Conservation (phyloP, 768 basidiomycete genomes). For the Dacryopinax spathularia region DNA sequence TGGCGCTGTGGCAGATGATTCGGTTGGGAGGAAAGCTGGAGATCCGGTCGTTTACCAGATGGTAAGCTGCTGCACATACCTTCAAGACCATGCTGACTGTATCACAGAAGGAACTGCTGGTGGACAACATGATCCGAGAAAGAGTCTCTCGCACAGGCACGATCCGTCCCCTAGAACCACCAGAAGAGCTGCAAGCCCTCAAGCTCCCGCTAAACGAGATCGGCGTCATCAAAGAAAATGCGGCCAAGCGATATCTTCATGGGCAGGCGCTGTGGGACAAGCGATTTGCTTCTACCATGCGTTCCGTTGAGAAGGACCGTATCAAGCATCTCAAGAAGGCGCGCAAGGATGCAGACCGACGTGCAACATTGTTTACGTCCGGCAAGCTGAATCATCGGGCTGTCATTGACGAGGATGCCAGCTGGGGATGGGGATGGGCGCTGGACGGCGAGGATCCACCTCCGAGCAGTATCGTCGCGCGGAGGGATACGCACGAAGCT, state of each 20-base stretch:
- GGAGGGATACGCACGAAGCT: slow-evolving; percentile 75
- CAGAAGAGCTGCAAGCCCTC: slow-evolving; percentile 50
- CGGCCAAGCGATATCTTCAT: slow-evolving; percentile 61
- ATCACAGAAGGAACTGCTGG: slow-evolving; percentile 1
- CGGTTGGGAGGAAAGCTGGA: slow-evolving; percentile 37
- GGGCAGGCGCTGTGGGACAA: slow-evolving; percentile 45
- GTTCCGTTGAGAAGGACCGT: slow-evolving; percentile 52
- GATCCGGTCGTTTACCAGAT: slow-evolving; percentile 43
- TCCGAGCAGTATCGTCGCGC: slow-evolving; percentile 79
- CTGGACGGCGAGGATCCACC: slow-evolving; percentile 74
- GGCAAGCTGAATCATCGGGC: slow-evolving; percentile 14
- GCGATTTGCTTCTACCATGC: slow-evolving; percentile 46
- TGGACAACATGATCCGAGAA: slow-evolving; percentile 73
- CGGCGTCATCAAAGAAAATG: slow-evolving; percentile 60
- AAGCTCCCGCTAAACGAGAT: slow-evolving; percentile 49
- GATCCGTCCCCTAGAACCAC: slow-evolving; percentile 68
- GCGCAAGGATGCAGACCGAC: slow-evolving; percentile 38
- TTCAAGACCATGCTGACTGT: background rate
- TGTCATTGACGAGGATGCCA: slow-evolving; percentile 25
- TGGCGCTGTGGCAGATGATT: background rate
- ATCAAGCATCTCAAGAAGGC: slow-evolving; percentile 49
- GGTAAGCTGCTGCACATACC: slow-evolving; percentile 26
- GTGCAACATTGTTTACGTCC: slow-evolving; percentile 37
- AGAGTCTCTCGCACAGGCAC: slow-evolving; percentile 69
- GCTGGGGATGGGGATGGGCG: slow-evolving; percentile 78